Evolutionary conservation across 192 early-diverging fungal genomes (phyloP), one percentile per base, ranked within the genome.

Genomic region (Coemansia brasiliensis): DNA sequence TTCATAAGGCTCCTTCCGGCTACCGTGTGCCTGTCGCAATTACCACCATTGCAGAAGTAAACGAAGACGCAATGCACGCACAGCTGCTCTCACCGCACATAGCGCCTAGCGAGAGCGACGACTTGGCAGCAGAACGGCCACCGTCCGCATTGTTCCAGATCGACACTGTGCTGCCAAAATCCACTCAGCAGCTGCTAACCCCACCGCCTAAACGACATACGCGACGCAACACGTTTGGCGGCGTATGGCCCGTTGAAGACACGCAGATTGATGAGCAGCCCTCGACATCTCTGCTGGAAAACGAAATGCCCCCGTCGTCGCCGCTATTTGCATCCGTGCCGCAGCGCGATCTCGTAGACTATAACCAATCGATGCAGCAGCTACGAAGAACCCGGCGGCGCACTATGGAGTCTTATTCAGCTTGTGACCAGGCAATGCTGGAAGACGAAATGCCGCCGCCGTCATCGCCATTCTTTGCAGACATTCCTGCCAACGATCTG

Each of bases 301-400:
- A 57, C 5, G 72, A 76, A 29, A 53, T 65, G 74, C 74, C 74
- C 38, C 74, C 74, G 41, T 39, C 52, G 37, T 77, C 74, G 52
- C 74, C 74, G 44, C 60, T 76, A 40, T 76, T 76, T 56, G 44
- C 67, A 20, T 57, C 61, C 32, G 49, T 70, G 38, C 51, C 68
- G 39, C 39, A 39, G 3, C 32, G 51, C 22, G 67, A 70, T 29
- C 66, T 76, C 13, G 39, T 29, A 8, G 57, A 63, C 10, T 62
- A 62, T 9, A 51, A 61, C 16, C 65, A 67, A 39, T 59, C 66
- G 9, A 59, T 74, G 29, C 61, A 53, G 25, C 39, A 54, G 26
- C 65, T 66, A 18, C 58, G 61, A 39, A 22, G 56, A 3, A 55
- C 65, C 9, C 57, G 65, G 8, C 43, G 72, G 44, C 63, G 60